phyloP scores from a whole-genome alignment of 768 basidiomycete genomes.

The Rhodotorula sphaerocarpa region DNA sequence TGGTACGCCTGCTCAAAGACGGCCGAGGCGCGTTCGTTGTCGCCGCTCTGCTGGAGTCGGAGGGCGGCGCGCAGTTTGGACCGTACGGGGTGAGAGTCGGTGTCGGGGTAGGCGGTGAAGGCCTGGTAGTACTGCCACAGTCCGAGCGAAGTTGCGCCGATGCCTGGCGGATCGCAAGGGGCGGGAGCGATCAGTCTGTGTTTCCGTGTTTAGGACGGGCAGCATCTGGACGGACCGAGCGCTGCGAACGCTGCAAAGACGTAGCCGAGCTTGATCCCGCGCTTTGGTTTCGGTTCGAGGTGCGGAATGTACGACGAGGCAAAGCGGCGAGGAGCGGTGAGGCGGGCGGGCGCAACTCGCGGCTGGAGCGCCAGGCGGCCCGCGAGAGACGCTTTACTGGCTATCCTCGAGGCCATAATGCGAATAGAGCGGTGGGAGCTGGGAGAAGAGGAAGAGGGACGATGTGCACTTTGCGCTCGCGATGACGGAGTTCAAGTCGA shows the following conservation, averaged over 20 bases:
- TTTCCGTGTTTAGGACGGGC: no score
- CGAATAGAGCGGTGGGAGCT: no score
- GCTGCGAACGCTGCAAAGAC: slow-evolving; percentile 19
- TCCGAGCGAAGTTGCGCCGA: slow-evolving; percentile 29
- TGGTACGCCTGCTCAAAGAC: slow-evolving; percentile 28
- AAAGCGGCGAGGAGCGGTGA: background rate
- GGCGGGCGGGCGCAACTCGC: no score
- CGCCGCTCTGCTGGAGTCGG: background rate
- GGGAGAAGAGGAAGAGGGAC: no score
- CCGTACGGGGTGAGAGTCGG: slow-evolving; percentile 20
- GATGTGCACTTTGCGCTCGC: no score
- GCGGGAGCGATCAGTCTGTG: no score
- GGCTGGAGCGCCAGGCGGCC: no score
- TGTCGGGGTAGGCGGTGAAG: slow-evolving; percentile 33
- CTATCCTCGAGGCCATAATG: no score
- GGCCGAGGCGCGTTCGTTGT: slow-evolving; percentile 4
- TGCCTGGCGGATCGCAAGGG: slow-evolving; percentile 3
- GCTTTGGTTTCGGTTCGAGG: slow-evolving; percentile 5
- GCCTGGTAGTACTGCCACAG: slow-evolving; percentile 31
- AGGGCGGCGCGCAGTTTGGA: slow-evolving; percentile 32
- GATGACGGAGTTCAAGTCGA: no score
- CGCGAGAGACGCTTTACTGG: no score
- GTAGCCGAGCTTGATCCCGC: slow-evolving; percentile 25
- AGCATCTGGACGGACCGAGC: slow-evolving; percentile 32
- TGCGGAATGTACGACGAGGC: slow-evolving; percentile 5